Percentiles rank a stretch among this genome's conserved stretches.
These are phyloP conservation scores for Vicia villosa DNA, from an alignment of 306 rosid genomes.

Conservation along the genomic window DNA sequence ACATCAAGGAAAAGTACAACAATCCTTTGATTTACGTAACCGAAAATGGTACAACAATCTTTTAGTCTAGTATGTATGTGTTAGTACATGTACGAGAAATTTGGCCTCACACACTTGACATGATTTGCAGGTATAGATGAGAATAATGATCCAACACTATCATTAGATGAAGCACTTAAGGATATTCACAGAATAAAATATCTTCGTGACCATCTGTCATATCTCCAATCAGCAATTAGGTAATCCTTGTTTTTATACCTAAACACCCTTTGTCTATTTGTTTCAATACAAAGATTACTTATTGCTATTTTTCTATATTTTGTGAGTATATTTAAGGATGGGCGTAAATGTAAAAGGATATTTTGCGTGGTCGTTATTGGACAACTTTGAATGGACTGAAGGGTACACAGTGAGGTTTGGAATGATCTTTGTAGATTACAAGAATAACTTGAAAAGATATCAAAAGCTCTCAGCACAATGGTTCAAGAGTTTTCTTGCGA, in stretches of 20 bases:
- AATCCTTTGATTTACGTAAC: constrained; percentile 61
- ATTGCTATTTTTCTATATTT: background rate
- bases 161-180: constrained; percentile 46
- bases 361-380: constrained; percentile 68
- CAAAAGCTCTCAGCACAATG: constrained; percentile 56
- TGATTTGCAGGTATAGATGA: constrained; percentile 56
- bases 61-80: background rate
- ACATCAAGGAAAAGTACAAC: constrained; percentile 47
- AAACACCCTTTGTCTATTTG: background rate
- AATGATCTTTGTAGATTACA: constrained; percentile 51
- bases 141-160: constrained; percentile 42
- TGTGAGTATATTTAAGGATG: constrained; percentile 18
- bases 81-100: background rate
- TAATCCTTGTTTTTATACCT: constrained; percentile 21
- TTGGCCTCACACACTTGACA: background rate
- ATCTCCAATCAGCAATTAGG: constrained; percentile 52
- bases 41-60: constrained; percentile 53
- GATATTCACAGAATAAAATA: constrained; percentile 56
- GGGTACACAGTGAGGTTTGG: constrained; percentile 59
- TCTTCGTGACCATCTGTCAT: constrained; percentile 49
- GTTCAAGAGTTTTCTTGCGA: constrained; percentile 55
- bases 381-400: constrained; percentile 58
- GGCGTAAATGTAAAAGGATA: constrained; percentile 62
- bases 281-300: background rate
- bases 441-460: constrained; percentile 41